Base-by-base conservation (phyloP, 345 rosid species). In the Aegle marmelos region DNA sequence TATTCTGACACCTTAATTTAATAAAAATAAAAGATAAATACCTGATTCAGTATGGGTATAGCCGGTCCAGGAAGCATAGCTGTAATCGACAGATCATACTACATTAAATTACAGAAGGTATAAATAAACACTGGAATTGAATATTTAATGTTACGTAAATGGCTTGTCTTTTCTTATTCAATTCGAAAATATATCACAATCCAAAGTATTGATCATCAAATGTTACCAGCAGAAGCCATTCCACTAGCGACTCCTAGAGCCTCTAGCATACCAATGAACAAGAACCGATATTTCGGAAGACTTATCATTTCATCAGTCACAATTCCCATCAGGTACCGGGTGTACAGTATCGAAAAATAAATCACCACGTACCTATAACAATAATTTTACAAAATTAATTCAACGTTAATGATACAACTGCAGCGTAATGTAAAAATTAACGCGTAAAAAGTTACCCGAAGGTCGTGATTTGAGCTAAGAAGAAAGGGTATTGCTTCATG, bases 1-100 rank as follows among this genome's bases (percentile, higher is more conserved):
- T 13, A 45, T 45, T 45, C 50, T 13, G 13, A 45, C 17, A 45
- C 50, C 50, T 13, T 45, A 45, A 13, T 45, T 45, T 11, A 39
- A 39, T 13, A 11, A 33, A 13, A 14, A 5, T 10, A 48, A 84
- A 37, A 37, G 1, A 7, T 37, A 78, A 37, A 76, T 13, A 94
- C 97, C 97, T 95, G 98, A 84, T 81, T 89, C 83, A 93, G 67
- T 76, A 95, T 80, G 0, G 98, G 98, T 74, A 95, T 93, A 68
- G 92, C 87, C 7, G 98, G 98, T 82, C 98, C 98, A 24, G 98
- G 97, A 78, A 95, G 97, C 88, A 93, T 83, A 54, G 95, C 98
- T 93, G 91, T 75, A 68, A 34, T 73, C 70, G 27, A 80, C 24
- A 69, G 31, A 74, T 82, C 30, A 79, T 21, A 37, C n/a, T 48